phyloP scores from a whole-genome alignment of 257 asterid genomes.

The Gentiana straminea region DNA sequence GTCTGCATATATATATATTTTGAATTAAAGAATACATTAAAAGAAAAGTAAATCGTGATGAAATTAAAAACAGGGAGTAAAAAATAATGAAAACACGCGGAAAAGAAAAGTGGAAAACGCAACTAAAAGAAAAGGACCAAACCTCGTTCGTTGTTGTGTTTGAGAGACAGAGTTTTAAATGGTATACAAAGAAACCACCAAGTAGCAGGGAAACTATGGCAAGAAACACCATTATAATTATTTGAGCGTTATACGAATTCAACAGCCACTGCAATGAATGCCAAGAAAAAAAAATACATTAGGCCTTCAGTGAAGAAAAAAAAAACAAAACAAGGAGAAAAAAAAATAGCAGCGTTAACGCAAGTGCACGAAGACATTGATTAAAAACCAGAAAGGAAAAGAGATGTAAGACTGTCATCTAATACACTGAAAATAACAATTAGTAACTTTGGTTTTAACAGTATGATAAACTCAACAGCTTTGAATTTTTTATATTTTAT shows the following conservation, averaged over 20 bases:
- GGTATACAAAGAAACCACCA: slow-evolving; percentile 83
- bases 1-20: slow-evolving; percentile 30
- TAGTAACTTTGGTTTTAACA: no score
- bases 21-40: no score
- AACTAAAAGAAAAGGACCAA: not conserved
- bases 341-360: not conserved
- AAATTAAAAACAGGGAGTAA: no score
- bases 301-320: not conserved
- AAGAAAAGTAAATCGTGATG: no score
- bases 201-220: slow-evolving; percentile 67
- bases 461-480: no score
- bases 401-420: no score
- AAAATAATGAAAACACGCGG: no score
- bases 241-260: slow-evolving; percentile 72
- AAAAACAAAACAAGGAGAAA: not conserved
- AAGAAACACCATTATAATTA: slow-evolving; percentile 78
- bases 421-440: no score
- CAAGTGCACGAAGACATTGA: not conserved
- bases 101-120: no score
- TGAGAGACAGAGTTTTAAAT: slow-evolving; percentile 76
- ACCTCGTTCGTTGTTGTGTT: slow-evolving; percentile 99
- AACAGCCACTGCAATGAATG: slow-evolving; percentile 75
- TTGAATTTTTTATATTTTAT: no score
- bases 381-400: no score
- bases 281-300: slow-evolving; percentile 5